These are phyloP conservation scores for Fraxinus angustifolia DNA, from an alignment of 305 asterid species.

Conservation along the genomic window DNA sequence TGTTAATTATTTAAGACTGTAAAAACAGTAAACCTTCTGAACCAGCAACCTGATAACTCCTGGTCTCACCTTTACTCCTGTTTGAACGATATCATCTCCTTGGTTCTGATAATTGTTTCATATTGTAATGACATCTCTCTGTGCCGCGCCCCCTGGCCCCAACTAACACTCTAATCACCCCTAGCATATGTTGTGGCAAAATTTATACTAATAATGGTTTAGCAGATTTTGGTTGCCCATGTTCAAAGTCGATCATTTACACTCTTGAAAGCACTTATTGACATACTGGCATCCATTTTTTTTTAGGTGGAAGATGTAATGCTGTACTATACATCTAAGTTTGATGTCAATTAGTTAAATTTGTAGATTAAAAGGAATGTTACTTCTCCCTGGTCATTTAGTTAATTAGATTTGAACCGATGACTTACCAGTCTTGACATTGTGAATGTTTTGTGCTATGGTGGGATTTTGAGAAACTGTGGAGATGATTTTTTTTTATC, in stretches of 20 bases:
- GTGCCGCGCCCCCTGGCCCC: not conserved
- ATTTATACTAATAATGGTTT: not conserved
- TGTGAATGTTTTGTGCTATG: not conserved
- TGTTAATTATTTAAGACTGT: not conserved
- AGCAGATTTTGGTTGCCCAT: not conserved
- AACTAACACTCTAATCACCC: not conserved
- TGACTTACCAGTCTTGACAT: not conserved
- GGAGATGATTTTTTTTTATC: not conserved
- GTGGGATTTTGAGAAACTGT: not conserved
- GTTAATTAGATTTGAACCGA: not conserved
- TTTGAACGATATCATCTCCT: not conserved
- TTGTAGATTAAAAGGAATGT: not conserved
- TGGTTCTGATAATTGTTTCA: not conserved
- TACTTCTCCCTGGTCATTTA: not conserved
- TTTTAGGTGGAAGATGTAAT: not conserved
- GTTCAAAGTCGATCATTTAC: not conserved
- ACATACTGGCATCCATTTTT: not conserved
- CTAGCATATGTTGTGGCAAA: not conserved
- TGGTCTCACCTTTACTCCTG: not conserved
- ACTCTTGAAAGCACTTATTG: not conserved
- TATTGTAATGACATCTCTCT: not conserved
- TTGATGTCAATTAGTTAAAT: not conserved
- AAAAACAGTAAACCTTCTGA: not conserved
- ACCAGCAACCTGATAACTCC: not conserved
- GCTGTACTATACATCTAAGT: not conserved